Conservation (phyloP, 805 yeast species). For the Candida ortonii region DNA sequence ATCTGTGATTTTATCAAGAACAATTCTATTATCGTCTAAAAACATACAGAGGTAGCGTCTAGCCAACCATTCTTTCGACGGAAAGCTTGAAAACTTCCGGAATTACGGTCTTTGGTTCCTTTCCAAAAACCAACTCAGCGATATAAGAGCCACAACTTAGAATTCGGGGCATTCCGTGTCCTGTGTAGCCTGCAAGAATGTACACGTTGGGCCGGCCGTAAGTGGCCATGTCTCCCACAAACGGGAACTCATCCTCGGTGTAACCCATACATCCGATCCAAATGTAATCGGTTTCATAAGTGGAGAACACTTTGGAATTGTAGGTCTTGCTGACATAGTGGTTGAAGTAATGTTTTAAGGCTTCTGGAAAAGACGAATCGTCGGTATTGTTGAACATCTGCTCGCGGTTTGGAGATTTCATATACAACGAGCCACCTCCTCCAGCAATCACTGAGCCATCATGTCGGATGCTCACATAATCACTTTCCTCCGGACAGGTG, state of each 20-base stretch:
- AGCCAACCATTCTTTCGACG: slow-evolving; percentile 1
- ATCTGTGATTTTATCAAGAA: no score
- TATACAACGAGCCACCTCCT: slow-evolving; percentile 27
- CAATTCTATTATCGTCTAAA: no score
- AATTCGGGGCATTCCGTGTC: slow-evolving; percentile 53
- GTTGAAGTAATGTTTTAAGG: slow-evolving; percentile 25
- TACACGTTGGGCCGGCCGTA: slow-evolving; percentile 31
- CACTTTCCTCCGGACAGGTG: slow-evolving; percentile 21
- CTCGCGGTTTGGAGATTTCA: slow-evolving; percentile 12
- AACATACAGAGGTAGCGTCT: no score
- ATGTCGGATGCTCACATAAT: slow-evolving; percentile 35
- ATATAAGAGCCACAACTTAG: slow-evolving; percentile 39
- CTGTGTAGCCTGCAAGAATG: slow-evolving; percentile 46
- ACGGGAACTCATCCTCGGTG: slow-evolving; percentile 40
- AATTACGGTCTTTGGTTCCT: slow-evolving; percentile 4
- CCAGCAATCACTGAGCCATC: slow-evolving; percentile 38
- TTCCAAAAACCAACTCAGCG: slow-evolving; percentile 25
- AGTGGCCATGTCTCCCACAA: slow-evolving; percentile 39
- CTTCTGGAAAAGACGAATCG: slow-evolving; percentile 32
- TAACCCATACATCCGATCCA: slow-evolving; percentile 52
- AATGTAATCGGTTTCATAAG: slow-evolving; percentile 30
- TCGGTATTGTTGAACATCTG: slow-evolving; percentile 29
- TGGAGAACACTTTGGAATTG: slow-evolving; percentile 19
- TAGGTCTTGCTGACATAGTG: slow-evolving; percentile 32
- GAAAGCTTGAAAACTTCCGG: slow-evolving; percentile 2